A percentile compares a stretch with the other conserved stretches of the same genome.
Evolutionary conservation across 2,329 filamentous ascomycete species (phyloP).

Genomic region (Phoma sp.): DNA sequence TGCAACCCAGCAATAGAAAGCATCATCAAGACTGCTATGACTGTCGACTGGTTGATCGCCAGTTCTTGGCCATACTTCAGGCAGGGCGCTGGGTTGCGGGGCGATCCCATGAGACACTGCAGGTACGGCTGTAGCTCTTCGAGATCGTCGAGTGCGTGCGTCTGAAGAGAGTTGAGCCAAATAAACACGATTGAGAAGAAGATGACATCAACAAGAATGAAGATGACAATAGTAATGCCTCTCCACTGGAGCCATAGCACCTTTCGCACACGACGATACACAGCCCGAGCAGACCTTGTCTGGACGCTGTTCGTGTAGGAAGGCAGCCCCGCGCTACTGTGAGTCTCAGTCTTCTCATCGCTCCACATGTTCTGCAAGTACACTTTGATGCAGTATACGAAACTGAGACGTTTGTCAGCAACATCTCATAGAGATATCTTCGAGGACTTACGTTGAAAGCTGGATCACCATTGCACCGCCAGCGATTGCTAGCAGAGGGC

Average conservation of each 20-base stretch:
- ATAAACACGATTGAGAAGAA: slow-evolving; percentile 95
- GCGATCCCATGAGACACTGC: slow-evolving; percentile 66
- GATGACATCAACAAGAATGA: slow-evolving; percentile 89
- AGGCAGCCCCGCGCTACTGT: slow-evolving; percentile 70
- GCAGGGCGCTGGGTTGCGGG: slow-evolving; percentile 71
- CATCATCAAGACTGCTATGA: slow-evolving; percentile 82
- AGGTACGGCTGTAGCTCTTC: slow-evolving; percentile 70
- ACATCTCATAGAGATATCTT: background rate
- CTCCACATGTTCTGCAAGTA: slow-evolving; percentile 81
- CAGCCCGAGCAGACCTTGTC: slow-evolving; percentile 83
- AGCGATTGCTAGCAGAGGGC: slow-evolving; percentile 81
- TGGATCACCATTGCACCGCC: slow-evolving; percentile 80
- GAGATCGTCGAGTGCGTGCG: slow-evolving; percentile 62
- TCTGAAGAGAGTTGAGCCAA: slow-evolving; percentile 71
- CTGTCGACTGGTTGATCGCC: slow-evolving; percentile 75
- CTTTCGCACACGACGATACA: slow-evolving; percentile 83
- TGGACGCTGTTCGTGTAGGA: slow-evolving; percentile 72
- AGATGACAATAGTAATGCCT: slow-evolving; percentile 85
- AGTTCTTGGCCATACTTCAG: slow-evolving; percentile 64
- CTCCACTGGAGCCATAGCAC: slow-evolving; percentile 94
- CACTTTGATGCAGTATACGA: slow-evolving; percentile 88
- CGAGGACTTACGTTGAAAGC: slow-evolving; percentile 72
- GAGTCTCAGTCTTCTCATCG: slow-evolving; percentile 72
- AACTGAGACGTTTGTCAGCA: slow-evolving; percentile 39
- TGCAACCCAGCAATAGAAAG: slow-evolving; percentile 84